A percentile compares a stretch with the other conserved stretches of the same genome.
phyloP scores from a whole-genome alignment of 1,284 basidiomycete genomes.

The Austroboletus olivaceoglutinosus region DNA sequence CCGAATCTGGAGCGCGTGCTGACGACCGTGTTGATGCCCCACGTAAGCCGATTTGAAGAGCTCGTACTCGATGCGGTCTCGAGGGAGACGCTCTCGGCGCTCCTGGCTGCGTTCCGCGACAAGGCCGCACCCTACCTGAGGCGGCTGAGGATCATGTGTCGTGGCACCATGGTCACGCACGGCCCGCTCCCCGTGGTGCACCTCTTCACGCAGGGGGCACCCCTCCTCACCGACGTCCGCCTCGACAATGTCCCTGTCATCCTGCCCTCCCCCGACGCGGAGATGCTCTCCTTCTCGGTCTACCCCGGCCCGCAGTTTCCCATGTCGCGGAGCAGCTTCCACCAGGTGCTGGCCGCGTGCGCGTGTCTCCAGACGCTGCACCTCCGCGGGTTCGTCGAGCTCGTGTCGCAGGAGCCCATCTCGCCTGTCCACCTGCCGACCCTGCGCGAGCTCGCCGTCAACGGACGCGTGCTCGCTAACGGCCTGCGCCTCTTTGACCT shows the following conservation, averaged over 20 bases:
- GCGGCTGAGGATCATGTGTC: constrained; percentile 31
- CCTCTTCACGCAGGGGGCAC: constrained; percentile 30
- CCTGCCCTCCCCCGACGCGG: constrained; percentile 17
- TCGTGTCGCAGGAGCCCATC: constrained; percentile 17
- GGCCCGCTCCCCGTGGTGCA: constrained; percentile 23
- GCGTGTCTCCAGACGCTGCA: constrained; percentile 24
- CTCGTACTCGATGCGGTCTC: constrained; percentile 32
- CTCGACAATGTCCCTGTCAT: constrained; percentile 31
- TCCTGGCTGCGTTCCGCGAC: constrained; percentile 26
- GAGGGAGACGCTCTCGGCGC: constrained; percentile 27
- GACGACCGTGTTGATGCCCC: constrained; percentile 27
- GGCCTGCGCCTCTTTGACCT: constrained; percentile 34
- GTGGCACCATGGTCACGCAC: constrained; percentile 30
- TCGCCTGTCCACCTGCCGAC: constrained; percentile 22
- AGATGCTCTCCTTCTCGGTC: constrained; percentile 29
- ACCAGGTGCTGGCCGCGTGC: constrained; percentile 21
- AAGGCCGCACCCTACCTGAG: constrained; percentile 25
- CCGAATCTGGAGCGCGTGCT: constrained; percentile 29
- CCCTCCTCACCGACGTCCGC: constrained; percentile 29
- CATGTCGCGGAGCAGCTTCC: constrained; percentile 25
- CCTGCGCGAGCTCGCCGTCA: constrained; percentile 32
- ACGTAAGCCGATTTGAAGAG: constrained; percentile 30
- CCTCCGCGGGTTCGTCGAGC: constrained; percentile 33
- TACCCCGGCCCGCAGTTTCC: constrained; percentile 33
- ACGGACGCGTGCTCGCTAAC: constrained; percentile 29